Base-by-base conservation (phyloP, 2,329 filamentous ascomycete genomes). In the Pseudovirgaria hyperparasitica region DNA sequence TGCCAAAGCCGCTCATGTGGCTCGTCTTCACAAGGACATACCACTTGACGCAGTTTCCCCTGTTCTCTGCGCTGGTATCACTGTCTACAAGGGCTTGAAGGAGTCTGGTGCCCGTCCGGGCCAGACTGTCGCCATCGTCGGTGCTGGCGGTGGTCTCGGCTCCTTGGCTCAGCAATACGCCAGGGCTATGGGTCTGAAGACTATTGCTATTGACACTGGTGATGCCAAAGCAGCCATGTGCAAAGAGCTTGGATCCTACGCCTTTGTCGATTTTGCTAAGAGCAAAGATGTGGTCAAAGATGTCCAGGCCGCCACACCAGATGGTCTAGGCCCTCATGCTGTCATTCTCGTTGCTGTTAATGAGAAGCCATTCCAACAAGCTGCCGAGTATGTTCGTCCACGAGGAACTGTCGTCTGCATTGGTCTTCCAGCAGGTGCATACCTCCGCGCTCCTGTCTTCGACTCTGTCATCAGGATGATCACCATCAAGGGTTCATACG, bases 311-410 rank as follows among this genome's bases (percentile, higher is more conserved):
- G 76, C 76, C 16, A 92, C 82, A 2, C 59, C 71, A 16, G 84
- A 87, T 42, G 82, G 82, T 12, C 68, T 82, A 10, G 87, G 87
- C 27, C 85, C 86, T 5, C 80, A 92, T 45, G 86, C 84, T 20
- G 85, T 87, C 35, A 65, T 94, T 39, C 67, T 94, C 23, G 72
- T 94, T 34, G 86, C 87, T 35, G 85, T 82, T 27, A 71, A 66
- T 43, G 86, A 94, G 69, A 82, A 78, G 65, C 87, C 87, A 28
- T 94, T 94, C 75, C 84, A 93, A 62, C 86, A 94, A 63, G 87
- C 87, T 22, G 75, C 82, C 25, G 76, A 68, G 57, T 93, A 94
- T 58, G 77, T 93, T 36, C 80, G 87, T 33, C 70, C 82, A 30
- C 73, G 75, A 34, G 87, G 87, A 33, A 70, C 72, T 20, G 80